Percentiles rank a stretch among this genome's conserved stretches.
Evolutionary conservation across 163 green algal species (phyloP).

Genomic region (Chlorella variabilis): DNA sequence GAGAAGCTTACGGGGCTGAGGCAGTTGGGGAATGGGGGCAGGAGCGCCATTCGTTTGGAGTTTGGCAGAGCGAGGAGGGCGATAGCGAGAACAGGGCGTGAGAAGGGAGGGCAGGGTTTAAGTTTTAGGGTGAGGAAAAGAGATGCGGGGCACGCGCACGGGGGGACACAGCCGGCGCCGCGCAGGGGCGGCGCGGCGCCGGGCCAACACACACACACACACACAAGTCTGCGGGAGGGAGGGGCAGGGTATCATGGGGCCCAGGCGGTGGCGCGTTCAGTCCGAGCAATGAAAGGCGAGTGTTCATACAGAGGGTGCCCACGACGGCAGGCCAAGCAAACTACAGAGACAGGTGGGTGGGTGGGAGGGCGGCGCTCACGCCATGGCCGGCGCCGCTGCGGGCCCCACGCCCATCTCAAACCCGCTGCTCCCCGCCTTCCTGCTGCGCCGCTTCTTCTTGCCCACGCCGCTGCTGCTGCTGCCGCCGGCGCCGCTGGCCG

Average conservation of each 20-base stretch:
- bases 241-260: conserved; percentile 15
- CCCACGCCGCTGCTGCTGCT: conserved; percentile 18
- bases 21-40: not conserved
- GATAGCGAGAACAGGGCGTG: not conserved
- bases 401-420: conserved; percentile 35
- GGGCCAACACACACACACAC: not conserved
- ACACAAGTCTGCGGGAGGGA: too few species aligned
- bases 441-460: conserved; percentile 39
- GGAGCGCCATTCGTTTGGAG: not conserved
- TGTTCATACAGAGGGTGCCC: conserved; percentile 24
- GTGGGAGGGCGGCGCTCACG: not conserved
- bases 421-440: conserved; percentile 22
- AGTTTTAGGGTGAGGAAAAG: conserved; percentile 22
- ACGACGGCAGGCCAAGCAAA: not conserved
- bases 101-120: conserved; percentile 14
- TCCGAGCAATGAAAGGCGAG: conserved; percentile 31
- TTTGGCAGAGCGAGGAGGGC: not conserved
- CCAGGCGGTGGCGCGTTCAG: conserved; percentile 9
- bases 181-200: not conserved
- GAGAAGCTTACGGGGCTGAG: conserved; percentile 10
- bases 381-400: conserved; percentile 5
- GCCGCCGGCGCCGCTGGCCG: not conserved
- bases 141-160: not conserved
- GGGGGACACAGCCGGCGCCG: not conserved
- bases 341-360: conserved; percentile 10